Evolutionary conservation across 2,329 filamentous ascomycete species (phyloP), one percentile per base, ranked within the genome.

Genomic region (Pyrenophora tritici-repentis): DNA sequence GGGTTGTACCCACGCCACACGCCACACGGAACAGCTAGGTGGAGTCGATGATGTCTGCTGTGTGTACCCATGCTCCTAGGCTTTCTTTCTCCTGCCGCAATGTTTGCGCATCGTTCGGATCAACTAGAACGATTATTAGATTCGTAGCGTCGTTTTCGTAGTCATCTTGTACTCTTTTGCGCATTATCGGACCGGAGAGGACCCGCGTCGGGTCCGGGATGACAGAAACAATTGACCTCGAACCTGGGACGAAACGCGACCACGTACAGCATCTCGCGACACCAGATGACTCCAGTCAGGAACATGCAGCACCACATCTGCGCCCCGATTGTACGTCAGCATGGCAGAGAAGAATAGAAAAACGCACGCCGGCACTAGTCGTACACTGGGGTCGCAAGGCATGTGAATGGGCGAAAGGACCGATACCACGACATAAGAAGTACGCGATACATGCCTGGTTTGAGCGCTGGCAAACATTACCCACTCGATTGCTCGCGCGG

Each of bases 391-490:
- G 45, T 14, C 52, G 55, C 35, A 62, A 57, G 33, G 67, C 66
- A 6, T 61, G 61, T 50, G 78, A 16, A 60, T 81, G 79, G 79
- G 63, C 76, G 12, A 71, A 74, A 54, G 79, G 79, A 1, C 78
- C 79, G 3, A 52, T 75, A 33, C 75, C 77, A 6, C 22, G 8
- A 13, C 73, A 76, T 7, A 66, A 71, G 36, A 66, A 64, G 50
- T 77, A 76, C 63, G 70, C 57, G 22, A 80, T 81, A 35, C 67
- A 56, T 4, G 78, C 78, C 1, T 57, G 89, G 33, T 82, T 91
- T 48, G 87, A 89, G 13, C 67, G 67, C 9, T 69, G 90, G 12
- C 90, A 94, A 68, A 81, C 85, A 52, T 81, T 82, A 20, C 89
- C 88, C 4, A 75, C 86, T 48, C 73, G 76, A 36, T 70, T 89